These are phyloP conservation scores for Coemansia sp. DNA, from an alignment of 192 early-diverging fungal species.

Conservation along the genomic window DNA sequence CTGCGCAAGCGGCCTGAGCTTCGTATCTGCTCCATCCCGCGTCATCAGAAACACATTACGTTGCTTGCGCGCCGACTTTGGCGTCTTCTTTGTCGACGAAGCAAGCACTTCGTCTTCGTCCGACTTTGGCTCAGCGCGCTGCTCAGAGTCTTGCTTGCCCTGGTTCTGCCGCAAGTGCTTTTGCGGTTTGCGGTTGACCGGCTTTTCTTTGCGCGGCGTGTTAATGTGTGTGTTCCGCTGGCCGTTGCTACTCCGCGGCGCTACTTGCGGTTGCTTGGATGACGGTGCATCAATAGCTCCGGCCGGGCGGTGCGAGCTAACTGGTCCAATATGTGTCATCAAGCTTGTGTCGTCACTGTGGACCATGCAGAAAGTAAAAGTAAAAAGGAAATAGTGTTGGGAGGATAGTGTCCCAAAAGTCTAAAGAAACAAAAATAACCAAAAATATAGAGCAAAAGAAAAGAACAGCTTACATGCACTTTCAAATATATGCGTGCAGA, in stretches of 20 bases:
- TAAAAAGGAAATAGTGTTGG: neutral
- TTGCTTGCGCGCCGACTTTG: constrained; percentile 11
- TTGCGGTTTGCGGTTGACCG: neutral
- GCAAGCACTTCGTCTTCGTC: too few species aligned
- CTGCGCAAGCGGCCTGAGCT: neutral
- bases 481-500: neutral
- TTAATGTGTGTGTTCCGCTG: too few species aligned
- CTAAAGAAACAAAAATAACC: constrained; percentile 1
- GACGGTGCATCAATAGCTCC: neutral
- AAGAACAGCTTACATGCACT: neutral
- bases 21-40: constrained; percentile 9
- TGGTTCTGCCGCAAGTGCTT: neutral
- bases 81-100: constrained; percentile 16
- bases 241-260: too few species aligned
- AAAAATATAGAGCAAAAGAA: constrained; percentile 4
- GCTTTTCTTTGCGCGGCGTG: too few species aligned
- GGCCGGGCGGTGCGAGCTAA: neutral
- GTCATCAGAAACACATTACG: constrained; percentile 17
- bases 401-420: neutral
- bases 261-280: neutral
- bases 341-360: neutral
- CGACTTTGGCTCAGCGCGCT: constrained; percentile 10
- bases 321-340: neutral
- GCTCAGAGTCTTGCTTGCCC: constrained; percentile 25
- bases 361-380: constrained; percentile 3